Conservation (phyloP, 441 rosid genomes). For the Populus tomentosa region DNA sequence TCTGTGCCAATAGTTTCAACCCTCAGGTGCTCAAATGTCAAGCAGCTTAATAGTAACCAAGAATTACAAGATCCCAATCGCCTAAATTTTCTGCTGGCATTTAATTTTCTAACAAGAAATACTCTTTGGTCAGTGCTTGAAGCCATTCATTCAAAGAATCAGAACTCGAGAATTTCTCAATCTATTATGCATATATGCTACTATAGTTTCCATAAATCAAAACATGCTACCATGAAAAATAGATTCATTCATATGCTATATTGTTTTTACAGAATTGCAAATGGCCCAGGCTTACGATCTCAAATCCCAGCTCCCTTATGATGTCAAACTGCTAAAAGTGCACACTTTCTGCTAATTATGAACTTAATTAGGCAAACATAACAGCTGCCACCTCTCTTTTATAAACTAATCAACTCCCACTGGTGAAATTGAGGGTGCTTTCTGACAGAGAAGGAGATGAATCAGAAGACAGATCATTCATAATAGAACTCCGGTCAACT, state of each 20-base stretch:
- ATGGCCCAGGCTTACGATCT: neutral
- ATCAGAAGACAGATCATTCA: slow-evolving; percentile 32
- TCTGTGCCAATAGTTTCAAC: neutral
- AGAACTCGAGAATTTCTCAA: neutral
- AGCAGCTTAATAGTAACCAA: neutral
- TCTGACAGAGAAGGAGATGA: slow-evolving; percentile 36
- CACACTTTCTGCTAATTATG: neutral
- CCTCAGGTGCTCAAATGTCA: neutral
- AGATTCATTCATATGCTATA: neutral
- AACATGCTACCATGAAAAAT: neutral
- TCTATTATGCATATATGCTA: neutral
- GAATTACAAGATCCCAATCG: neutral
- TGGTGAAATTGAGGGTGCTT: slow-evolving; percentile 8
- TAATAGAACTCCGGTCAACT: slow-evolving; percentile 14
- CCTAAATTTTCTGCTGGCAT: neutral
- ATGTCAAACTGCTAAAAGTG: neutral
- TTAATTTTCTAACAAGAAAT: neutral
- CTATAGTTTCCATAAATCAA: neutral
- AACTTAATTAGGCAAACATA: neutral
- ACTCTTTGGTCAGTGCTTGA: no score
- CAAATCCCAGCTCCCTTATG: neutral
- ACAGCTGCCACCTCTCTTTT: neutral
- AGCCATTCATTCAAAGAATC: neutral
- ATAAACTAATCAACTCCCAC: neutral
- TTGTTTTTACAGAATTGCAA: neutral